These are phyloP conservation scores for Colletotrichum costaricense DNA, from an alignment of 2,329 filamentous ascomycete species.

Conservation along the genomic window DNA sequence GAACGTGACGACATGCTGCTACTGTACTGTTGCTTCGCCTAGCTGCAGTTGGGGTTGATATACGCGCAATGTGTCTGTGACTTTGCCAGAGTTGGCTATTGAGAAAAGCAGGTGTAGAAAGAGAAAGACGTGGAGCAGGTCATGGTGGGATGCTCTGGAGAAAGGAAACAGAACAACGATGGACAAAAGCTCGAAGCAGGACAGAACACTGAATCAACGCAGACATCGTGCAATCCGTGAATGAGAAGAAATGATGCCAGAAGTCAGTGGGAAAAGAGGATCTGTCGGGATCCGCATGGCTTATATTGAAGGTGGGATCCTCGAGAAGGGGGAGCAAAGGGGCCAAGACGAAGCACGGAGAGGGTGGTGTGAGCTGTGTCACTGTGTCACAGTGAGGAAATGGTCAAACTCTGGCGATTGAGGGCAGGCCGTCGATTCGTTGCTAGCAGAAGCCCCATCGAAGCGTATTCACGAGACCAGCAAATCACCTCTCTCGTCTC, in stretches of 20 bases:
- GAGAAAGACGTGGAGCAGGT: not conserved
- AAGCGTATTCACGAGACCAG: conserved; percentile 9
- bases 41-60: conserved; percentile 18
- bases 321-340: not conserved
- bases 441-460: not conserved
- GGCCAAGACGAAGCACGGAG: too few species aligned
- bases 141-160: not conserved
- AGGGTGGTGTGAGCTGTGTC: conserved; percentile 14
- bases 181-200: not conserved
- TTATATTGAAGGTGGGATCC: conserved; percentile 22
- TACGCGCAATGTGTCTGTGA: not conserved
- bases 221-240: not conserved
- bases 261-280: accelerated
- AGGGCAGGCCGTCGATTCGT: not conserved
- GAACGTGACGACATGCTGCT: conserved; percentile 1
- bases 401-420: not conserved
- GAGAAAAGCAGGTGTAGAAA: not conserved
- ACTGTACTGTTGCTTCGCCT: not conserved
- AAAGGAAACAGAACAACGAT: not conserved
- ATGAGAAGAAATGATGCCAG: not conserved
- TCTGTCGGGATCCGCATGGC: conserved; percentile 13
- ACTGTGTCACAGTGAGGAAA: not conserved
- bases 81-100: not conserved
- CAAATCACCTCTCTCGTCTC: conserved; percentile 11
- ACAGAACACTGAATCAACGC: not conserved